Percentiles rank a stretch among this genome's conserved stretches.
phyloP scores from a whole-genome alignment of 73 alveolate genomes.

The Durusdinium trenchii region DNA sequence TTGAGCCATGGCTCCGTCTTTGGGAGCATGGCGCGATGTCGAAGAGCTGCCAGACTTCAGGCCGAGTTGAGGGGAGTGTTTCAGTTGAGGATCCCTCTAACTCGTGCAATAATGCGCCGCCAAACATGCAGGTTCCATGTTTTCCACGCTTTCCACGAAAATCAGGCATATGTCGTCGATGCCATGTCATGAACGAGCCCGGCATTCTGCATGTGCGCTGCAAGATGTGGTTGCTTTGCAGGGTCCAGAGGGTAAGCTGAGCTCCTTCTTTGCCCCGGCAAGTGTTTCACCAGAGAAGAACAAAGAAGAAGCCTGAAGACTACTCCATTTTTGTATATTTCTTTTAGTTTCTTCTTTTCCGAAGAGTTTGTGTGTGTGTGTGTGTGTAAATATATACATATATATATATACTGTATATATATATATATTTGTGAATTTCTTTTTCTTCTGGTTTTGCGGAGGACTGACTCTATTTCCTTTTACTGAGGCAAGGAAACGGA shows the following conservation, averaged over 20 bases:
- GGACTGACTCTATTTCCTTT: too few relatives aligned
- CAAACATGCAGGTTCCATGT: too few relatives aligned
- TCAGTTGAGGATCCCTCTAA: background rate
- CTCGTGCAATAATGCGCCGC: too few relatives aligned
- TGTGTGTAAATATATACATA: too few relatives aligned
- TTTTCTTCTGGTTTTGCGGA: too few relatives aligned
- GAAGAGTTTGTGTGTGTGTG: too few relatives aligned
- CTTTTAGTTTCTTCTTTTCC: too few relatives aligned
- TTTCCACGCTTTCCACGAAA: too few relatives aligned
- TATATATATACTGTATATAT: too few relatives aligned
- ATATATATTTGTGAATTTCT: too few relatives aligned
- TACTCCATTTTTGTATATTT: too few relatives aligned
- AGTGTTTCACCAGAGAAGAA: background rate
- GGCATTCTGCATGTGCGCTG: constrained; percentile 54
- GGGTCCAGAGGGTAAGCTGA: background rate
- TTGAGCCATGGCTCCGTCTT: constrained; percentile 39
- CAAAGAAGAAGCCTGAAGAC: background rate
- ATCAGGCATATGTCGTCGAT: constrained; percentile 75
- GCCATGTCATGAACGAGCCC: constrained; percentile 82
- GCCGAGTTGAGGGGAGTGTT: background rate
- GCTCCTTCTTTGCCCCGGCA: background rate
- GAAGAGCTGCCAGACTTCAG: constrained; percentile 61
- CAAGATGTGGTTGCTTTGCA: constrained; percentile 59
- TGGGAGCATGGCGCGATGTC: constrained; percentile 52
- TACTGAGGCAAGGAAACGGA: too few relatives aligned